These are phyloP conservation scores for Isatis lusitanica DNA, from an alignment of 441 rosid species.

Conservation along the genomic window DNA sequence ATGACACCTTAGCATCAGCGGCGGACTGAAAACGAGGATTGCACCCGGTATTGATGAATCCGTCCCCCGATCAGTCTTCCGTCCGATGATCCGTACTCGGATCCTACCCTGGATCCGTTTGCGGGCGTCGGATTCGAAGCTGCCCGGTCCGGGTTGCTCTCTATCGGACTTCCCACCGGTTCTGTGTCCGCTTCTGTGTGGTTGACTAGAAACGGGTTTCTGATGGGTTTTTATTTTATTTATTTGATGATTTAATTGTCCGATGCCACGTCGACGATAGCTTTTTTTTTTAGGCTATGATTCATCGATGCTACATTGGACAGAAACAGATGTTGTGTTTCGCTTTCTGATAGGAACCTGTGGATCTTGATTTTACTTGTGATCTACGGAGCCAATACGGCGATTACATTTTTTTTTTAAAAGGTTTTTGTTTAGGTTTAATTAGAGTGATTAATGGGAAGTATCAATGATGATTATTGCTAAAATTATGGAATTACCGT, in stretches of 20 bases:
- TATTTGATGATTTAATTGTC: background rate
- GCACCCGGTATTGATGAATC: slow-evolving; percentile 16
- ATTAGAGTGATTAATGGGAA: background rate
- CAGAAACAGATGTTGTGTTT: slow-evolving; percentile 35
- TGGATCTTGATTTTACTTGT: background rate
- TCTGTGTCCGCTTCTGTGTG: slow-evolving; percentile 34
- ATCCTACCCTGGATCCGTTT: slow-evolving; percentile 2
- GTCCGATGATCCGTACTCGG: background rate
- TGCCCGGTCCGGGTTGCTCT: background rate
- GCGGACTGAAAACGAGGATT: slow-evolving; percentile 30
- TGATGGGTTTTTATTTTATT: background rate
- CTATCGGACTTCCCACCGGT: slow-evolving; percentile 26
- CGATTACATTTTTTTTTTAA: slow-evolving; percentile 33
- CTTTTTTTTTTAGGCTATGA: slow-evolving; percentile 7
- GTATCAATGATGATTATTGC: slow-evolving; percentile 32
- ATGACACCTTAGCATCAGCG: slow-evolving; percentile 28
- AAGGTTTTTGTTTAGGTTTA: background rate
- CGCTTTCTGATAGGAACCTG: slow-evolving; percentile 44
- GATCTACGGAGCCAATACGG: slow-evolving; percentile 37
- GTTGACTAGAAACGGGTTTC: slow-evolving; percentile 36
- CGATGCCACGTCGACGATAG: slow-evolving; percentile 41
- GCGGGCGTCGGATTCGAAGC: background rate
- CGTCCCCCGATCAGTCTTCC: background rate
- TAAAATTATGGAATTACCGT: slow-evolving; percentile 38
- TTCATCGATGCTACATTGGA: slow-evolving; percentile 37